Evolutionary conservation across 2,329 filamentous ascomycete species (phyloP), one percentile per base, ranked within the genome.

Genomic region (Cytospora chrysosperma): DNA sequence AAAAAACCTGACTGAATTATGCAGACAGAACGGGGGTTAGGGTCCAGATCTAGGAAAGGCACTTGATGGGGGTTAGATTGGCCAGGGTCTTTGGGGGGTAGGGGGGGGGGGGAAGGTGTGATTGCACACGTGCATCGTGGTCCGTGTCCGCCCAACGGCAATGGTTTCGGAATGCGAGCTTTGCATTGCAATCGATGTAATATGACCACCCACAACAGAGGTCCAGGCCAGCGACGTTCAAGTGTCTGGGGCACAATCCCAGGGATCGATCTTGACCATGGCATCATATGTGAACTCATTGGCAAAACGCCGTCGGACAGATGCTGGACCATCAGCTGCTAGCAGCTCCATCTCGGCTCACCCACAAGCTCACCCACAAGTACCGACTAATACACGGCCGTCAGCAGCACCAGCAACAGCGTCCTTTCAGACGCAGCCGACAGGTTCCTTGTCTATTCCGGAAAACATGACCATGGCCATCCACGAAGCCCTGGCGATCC

Each of bases 391-490:
- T 30, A 49, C 10, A 37, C 37, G 24, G 21, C 27, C 28, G 15
- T 12, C 32, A 34, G 40, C 50, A 27, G 15, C 58, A 47, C 32
- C 57, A 24, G 57, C 28, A 12, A 26, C 32, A 12, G 32, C n/a
- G 28, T 32, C 6, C 2, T 12, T 6, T 30, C 27, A 34, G 24
- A 24, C 26, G 43, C 50, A 17, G 8, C 1, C 28, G 24, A 13
- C 34, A 5, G 30, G 27, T 13, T 34, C 58, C 6, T 49, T 37
- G n/a, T 4, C 34, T 15, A 24, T n/a, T 8, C 53, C 58, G 21
- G 49, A 50, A 13, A 62, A 58, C 19, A 56, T 56, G 27, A 56
- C 32, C n/a, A 64, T 64, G 58, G 43, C 54, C 17, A 7, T 64
- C 4, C 62, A 64, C 21, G 58, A 62, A 24, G 62, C 62, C 12